A percentile compares a stretch with the other conserved stretches of the same genome.
phyloP scores from a whole-genome alignment of 2,329 filamentous ascomycete species.

The Phialophora expanda region DNA sequence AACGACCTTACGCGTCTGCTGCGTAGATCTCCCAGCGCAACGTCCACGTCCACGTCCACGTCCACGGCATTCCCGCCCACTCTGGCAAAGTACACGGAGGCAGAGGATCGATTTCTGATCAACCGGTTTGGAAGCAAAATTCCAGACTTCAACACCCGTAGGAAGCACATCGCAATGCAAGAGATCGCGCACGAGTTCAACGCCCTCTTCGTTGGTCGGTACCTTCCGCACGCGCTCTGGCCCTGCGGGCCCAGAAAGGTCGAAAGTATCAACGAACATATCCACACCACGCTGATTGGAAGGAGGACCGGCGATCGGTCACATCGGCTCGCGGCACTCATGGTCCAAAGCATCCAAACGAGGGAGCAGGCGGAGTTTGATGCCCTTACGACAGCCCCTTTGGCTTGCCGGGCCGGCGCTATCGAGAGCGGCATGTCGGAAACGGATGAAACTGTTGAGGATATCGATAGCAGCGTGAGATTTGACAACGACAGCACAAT shows the following conservation, averaged over 20 bases:
- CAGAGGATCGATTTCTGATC: neutral
- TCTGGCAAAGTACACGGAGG: neutral
- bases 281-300: neutral
- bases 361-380: constrained; percentile 1
- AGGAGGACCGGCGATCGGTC: neutral
- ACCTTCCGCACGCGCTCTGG: neutral
- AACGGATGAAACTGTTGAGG: neutral
- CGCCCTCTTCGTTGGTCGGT: constrained; percentile 2
- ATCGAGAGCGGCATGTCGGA: neutral
- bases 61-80: neutral
- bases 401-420: too few relatives aligned
- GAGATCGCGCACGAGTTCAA: neutral
- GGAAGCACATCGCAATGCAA: neutral
- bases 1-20: constrained; percentile 1
- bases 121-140: neutral
- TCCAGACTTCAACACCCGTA: neutral
- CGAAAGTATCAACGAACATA: neutral
- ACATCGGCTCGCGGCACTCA: neutral
- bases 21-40: neutral
- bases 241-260: neutral
- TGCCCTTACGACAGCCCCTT: too few relatives aligned
- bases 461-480: neutral
- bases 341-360: neutral
- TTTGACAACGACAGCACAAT: too few relatives aligned
- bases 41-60: too few relatives aligned